A percentile compares a stretch with the other conserved stretches of the same genome.
Evolutionary conservation across 345 rosid genomes (phyloP).

Genomic region (Psidium friedrichsthalianum): DNA sequence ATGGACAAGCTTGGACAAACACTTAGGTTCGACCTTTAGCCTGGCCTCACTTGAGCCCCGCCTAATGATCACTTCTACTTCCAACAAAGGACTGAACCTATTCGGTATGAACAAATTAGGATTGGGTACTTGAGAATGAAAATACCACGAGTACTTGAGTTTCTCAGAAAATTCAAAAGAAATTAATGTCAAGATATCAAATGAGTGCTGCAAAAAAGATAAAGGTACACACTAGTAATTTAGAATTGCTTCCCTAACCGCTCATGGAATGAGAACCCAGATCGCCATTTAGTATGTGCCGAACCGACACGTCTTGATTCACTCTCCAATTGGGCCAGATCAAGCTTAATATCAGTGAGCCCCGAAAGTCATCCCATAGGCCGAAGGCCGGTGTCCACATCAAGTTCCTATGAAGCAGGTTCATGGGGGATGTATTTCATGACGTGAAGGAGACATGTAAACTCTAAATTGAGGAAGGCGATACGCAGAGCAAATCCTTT

Average conservation of each 20-base stretch:
- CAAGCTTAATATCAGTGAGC: not conserved
- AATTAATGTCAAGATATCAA: not conserved
- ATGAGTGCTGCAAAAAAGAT: not conserved
- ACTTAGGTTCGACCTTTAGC: not conserved
- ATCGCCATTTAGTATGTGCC: not conserved
- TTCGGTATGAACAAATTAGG: not conserved
- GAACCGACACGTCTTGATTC: not conserved
- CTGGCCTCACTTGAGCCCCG: not conserved
- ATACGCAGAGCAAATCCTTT: not conserved
- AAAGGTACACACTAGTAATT: not conserved
- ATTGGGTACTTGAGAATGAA: not conserved
- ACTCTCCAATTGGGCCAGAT: not conserved
- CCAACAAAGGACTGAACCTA: not conserved
- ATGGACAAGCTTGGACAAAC: too few relatives aligned
- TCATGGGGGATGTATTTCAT: not conserved
- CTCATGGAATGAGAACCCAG: not conserved
- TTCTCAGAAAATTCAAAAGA: not conserved
- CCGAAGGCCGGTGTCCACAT: not conserved
- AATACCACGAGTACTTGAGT: not conserved
- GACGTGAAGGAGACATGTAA: not conserved
- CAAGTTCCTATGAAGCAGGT: not conserved
- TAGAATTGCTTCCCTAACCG: too few relatives aligned
- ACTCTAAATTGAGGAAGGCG: not conserved
- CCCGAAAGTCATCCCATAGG: not conserved
- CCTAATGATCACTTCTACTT: not conserved